Conservation (phyloP, 768 basidiomycete species). For the Tricholomella constricta region DNA sequence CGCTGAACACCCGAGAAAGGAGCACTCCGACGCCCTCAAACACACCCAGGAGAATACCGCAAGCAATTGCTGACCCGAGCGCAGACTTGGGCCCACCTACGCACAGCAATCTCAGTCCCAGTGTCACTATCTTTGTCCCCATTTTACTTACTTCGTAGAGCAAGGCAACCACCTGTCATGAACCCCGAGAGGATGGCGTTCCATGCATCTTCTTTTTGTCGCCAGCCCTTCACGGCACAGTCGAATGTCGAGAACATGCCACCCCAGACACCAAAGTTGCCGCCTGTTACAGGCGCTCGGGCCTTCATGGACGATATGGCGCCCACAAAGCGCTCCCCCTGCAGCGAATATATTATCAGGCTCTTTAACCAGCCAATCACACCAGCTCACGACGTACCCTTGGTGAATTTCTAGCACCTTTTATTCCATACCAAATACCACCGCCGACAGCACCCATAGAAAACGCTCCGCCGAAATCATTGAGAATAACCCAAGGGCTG, state of each 20-base stretch:
- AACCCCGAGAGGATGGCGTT: conserved; percentile 99
- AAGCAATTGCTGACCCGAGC: conserved; percentile 90
- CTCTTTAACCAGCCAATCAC: conserved; percentile 3
- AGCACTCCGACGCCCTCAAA: conserved; percentile 96
- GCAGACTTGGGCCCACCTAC: conserved; percentile 92
- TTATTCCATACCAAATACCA: conserved; percentile 98
- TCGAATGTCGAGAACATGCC: conserved; percentile 99
- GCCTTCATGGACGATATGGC: conserved; percentile 97
- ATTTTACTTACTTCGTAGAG: conserved; percentile 78
- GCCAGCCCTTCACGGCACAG: conserved; percentile 94
- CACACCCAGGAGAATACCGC: conserved; percentile 93
- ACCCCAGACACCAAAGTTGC: conserved; percentile 95
- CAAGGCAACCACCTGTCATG: conserved; percentile 96
- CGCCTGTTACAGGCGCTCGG: conserved; percentile 95
- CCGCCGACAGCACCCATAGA: conserved; percentile 98
- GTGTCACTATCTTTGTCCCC: not conserved
- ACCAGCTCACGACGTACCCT: conserved; percentile 52
- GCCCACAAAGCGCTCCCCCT: conserved; percentile 95
- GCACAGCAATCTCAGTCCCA: conserved; percentile 4
- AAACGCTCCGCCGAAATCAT: conserved; percentile 97
- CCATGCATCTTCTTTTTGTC: conserved; percentile 99
- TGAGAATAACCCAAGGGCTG: conserved; percentile 98
- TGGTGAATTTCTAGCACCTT: conserved; percentile 96
- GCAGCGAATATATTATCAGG: conserved; percentile 2
- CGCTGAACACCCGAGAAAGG: conserved; percentile 85